Evolutionary conservation across 495 filamentous ascomycete genomes (phyloP).

Genomic region (Lentithecium fluviatile): DNA sequence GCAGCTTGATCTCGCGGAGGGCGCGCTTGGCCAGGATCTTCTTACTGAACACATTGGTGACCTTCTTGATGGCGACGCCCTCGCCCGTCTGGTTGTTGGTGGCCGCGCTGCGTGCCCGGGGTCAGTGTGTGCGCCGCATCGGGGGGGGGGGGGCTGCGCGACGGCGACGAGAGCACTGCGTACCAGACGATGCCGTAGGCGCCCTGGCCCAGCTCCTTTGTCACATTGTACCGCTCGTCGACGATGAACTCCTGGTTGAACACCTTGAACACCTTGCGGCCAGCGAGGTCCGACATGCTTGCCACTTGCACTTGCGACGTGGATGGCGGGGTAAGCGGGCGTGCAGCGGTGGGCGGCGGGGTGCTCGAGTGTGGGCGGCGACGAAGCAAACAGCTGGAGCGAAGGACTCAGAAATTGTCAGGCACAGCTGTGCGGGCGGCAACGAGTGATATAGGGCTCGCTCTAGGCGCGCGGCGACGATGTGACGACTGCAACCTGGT

Average conservation of each 20-base stretch:
- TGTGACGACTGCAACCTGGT: conserved; percentile 1
- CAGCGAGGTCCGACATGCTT: conserved; percentile 71
- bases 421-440: neutral
- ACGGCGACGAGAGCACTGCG: neutral
- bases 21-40: conserved; percentile 99
- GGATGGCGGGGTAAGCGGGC: neutral
- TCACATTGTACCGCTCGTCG: conserved; percentile 96
- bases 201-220: conserved; percentile 96
- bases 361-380: too few relatives aligned
- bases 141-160: neutral
- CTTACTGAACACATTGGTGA: conserved; percentile 99
- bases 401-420: neutral
- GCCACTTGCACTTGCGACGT: neutral
- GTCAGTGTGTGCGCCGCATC: conserved; percentile 3
- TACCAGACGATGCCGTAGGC: conserved; percentile 99
- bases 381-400: neutral
- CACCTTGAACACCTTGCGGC: conserved; percentile 97
- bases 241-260: conserved; percentile 99
- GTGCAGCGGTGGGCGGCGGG: neutral
- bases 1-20: conserved; percentile 94
- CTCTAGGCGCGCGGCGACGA: conserved; percentile 30
- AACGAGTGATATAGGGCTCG: neutral
- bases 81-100: conserved; percentile 88
- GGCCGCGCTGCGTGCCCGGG: conserved; percentile 60
- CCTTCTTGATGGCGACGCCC: conserved; percentile 98